A percentile compares a stretch with the other conserved stretches of the same genome.
phyloP scores from a whole-genome alignment of 495 filamentous ascomycete genomes.

The Penicillium daleae region DNA sequence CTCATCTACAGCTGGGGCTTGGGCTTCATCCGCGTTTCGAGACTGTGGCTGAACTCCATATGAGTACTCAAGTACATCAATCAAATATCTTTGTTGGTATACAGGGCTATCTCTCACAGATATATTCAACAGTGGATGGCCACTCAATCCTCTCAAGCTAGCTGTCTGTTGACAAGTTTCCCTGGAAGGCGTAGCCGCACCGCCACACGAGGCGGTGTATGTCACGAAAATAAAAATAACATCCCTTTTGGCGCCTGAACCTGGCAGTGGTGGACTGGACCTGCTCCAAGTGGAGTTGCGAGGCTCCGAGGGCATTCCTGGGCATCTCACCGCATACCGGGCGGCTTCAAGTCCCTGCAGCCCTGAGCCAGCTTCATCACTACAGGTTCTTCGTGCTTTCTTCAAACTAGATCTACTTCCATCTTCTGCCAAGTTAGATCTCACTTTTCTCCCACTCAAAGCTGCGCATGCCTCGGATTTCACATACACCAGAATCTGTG shows the following conservation, averaged over 20 bases:
- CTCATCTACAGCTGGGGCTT: no score
- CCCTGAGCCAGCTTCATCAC: neutral
- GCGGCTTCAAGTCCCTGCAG: slow-evolving; percentile 10
- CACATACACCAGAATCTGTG: slow-evolving; percentile 82
- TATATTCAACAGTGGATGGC: neutral
- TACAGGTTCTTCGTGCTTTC: neutral
- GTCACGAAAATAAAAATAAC: slow-evolving; percentile 22
- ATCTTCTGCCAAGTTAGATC: neutral
- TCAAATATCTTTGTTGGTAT: neutral
- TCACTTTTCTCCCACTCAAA: slow-evolving; percentile 1
- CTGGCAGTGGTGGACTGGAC: slow-evolving; percentile 2
- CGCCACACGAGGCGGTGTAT: slow-evolving; percentile 37
- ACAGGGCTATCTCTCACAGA: neutral
- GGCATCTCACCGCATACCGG: slow-evolving; percentile 23
- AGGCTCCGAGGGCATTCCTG: slow-evolving; percentile 14
- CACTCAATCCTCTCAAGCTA: neutral
- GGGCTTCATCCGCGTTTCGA: no score
- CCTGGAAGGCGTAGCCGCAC: slow-evolving; percentile 10
- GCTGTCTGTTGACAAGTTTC: neutral
- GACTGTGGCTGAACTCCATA: neutral
- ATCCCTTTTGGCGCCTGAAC: slow-evolving; percentile 11
- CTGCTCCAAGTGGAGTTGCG: slow-evolving; percentile 22
- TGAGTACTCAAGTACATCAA: neutral
- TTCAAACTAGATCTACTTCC: neutral
- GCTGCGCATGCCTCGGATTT: slow-evolving; percentile 68